Base-by-base conservation (phyloP, 768 basidiomycete species). In the Hericium erinaceus region DNA sequence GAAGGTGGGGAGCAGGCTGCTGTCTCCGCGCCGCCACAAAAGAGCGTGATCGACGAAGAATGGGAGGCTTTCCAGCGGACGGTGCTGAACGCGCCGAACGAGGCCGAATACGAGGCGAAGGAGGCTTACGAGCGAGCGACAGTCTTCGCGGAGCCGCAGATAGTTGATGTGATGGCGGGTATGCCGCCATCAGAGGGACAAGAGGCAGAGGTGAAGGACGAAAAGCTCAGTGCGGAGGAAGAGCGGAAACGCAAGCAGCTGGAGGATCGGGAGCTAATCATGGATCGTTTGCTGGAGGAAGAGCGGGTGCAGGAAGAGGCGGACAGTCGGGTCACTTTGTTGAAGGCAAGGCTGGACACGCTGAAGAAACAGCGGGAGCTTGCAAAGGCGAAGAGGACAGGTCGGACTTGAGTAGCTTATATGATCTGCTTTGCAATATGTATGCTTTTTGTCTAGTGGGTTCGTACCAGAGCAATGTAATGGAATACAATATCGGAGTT, bases 221-320 rank as follows among this genome's bases (percentile, higher is more conserved):
- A 65, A 44, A 72, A 74, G 63, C 66, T 71, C 39, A 77, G 74
- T 50, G 77, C 79, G 64, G 80, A 77, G 51, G 74, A 76, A 54
- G 66, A 68, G 54, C 75, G 80, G 64, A 71, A 70, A 63, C 69
- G 72, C 62, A 85, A 77, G 68, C 83, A 84, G 64, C 75, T 75
- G 65, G 89, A 92, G 22, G 90, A 92, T 55, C 76, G 81, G 52
- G 89, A 92, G 63, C 70, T 92, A 58, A 92, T 92, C 48, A 88
- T 92, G 85, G 90, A 92, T 70, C 78, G 91, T 56, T 69, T 92
- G 50, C 58, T 91, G 68, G 90, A 92, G 33, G 91, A 93, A 72
- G 90, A 93, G 68, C 78, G 83, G 56, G 85, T 84, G 37, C 91
- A 93, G 73, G 91, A 93, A 67, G 90, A 92, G 67, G 91, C 89